Evolutionary conservation across 768 basidiomycete species (phyloP).

Genomic region (Podaxis carcinomalis): DNA sequence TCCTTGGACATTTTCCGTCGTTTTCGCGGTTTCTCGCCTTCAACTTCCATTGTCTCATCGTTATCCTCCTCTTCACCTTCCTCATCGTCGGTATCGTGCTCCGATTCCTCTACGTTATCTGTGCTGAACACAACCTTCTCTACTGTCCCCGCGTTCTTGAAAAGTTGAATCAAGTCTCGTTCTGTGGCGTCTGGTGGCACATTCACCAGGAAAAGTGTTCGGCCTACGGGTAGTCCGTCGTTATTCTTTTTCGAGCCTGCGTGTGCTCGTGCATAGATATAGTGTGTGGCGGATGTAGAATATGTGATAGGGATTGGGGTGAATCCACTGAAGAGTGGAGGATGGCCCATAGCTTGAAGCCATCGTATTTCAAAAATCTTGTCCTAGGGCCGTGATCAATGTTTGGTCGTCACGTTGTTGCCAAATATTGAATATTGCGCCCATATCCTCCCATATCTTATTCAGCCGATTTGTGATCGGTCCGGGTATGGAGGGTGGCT

Average conservation of each 20-base stretch:
- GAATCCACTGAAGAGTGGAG: constrained; percentile 39
- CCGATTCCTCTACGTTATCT: constrained; percentile 35
- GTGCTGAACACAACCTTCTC: constrained; percentile 63
- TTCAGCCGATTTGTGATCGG: no score
- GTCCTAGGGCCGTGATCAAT: neutral
- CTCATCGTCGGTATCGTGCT: constrained; percentile 38
- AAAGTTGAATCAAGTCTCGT: constrained; percentile 72
- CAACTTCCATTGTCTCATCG: constrained; percentile 26
- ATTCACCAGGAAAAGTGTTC: constrained; percentile 88
- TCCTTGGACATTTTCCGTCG: constrained; percentile 35
- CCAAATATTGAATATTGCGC: neutral
- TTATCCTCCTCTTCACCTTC: constrained; percentile 34
- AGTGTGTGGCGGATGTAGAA: constrained; percentile 50
- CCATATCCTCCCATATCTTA: no score
- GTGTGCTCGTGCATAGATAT: constrained; percentile 76
- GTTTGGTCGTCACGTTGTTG: neutral
- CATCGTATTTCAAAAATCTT: constrained; percentile 1
- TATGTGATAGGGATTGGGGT: constrained; percentile 41
- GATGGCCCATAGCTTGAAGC: constrained; percentile 3
- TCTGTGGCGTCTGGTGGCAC: constrained; percentile 86
- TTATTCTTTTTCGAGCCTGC: constrained; percentile 36
- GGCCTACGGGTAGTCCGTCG: constrained; percentile 44
- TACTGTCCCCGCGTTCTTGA: constrained; percentile 71
- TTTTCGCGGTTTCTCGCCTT: constrained; percentile 31
- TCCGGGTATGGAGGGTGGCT: no score